phyloP scores from a whole-genome alignment of 345 rosid genomes.

The Combretum micranthum region DNA sequence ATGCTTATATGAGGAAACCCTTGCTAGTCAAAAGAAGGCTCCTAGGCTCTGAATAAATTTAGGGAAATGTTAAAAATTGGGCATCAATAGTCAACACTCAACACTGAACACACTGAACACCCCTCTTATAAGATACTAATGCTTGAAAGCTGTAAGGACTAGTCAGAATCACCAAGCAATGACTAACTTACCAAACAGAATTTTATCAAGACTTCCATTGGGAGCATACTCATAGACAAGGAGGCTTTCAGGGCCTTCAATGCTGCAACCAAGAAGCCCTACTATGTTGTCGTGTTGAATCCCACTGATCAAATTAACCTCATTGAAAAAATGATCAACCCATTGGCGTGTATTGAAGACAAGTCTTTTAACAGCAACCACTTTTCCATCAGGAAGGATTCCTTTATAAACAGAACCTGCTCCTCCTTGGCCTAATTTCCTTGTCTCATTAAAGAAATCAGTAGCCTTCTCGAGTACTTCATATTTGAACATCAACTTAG shows the following conservation, averaged over 20 bases:
- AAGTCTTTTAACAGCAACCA: constrained; percentile 61
- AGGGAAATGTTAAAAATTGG: no score
- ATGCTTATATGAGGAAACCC: no score
- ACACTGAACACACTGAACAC: no score
- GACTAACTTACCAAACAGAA: constrained; percentile 56
- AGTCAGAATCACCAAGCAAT: no score
- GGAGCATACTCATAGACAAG: constrained; percentile 74
- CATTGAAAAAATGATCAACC: constrained; percentile 81
- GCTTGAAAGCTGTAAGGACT: no score
- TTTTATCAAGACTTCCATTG: constrained; percentile 66
- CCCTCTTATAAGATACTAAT: no score
- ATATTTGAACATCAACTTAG: constrained; percentile 41
- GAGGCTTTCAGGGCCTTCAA: constrained; percentile 84
- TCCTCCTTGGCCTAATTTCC: no score
- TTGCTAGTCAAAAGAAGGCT: no score
- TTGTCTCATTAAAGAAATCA: constrained; percentile 35
- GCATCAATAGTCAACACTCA: no score
- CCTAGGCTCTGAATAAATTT: no score
- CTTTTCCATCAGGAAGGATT: constrained; percentile 65
- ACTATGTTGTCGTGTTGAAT: constrained; percentile 64
- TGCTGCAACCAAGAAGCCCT: constrained; percentile 71
- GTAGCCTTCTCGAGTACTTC: constrained; percentile 72
- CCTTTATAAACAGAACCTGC: constrained; percentile 78
- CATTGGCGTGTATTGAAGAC: constrained; percentile 56
- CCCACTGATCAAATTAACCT: constrained; percentile 65